Conservation (phyloP, 148 eudicot species). For the Chenopodium suecicum region DNA sequence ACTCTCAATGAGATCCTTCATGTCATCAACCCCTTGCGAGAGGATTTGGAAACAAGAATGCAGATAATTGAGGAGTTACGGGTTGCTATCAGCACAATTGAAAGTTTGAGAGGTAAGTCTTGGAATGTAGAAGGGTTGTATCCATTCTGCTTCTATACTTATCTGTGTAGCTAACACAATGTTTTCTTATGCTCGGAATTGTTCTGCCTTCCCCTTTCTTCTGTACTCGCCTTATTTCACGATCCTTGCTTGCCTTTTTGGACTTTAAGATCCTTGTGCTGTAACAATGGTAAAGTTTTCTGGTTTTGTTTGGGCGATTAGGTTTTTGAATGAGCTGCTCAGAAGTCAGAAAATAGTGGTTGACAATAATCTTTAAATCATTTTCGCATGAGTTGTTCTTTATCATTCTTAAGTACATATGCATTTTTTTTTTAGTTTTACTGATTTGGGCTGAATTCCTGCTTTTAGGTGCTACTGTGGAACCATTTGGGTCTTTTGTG, state of each 20-base stretch:
- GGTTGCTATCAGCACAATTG: slow-evolving; percentile 51
- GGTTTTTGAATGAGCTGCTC: background rate
- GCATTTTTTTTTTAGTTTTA: no score
- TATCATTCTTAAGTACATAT: background rate
- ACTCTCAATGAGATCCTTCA: slow-evolving; percentile 54
- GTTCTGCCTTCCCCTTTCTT: background rate
- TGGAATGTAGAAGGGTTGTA: background rate
- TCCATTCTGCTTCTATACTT: background rate
- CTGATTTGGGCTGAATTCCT: slow-evolving; percentile 12
- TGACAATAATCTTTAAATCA: background rate
- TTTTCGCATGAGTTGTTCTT: slow-evolving; percentile 8
- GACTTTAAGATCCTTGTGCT: background rate
- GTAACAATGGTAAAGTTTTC: background rate
- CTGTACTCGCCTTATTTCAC: background rate
- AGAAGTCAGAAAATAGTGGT: slow-evolving; percentile 2
- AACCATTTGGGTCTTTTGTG: slow-evolving; percentile 94
- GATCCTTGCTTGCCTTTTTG: background rate
- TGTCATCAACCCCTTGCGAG: slow-evolving; percentile 51
- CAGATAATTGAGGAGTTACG: slow-evolving; percentile 55
- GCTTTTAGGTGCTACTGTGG: slow-evolving; percentile 88
- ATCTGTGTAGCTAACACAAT: background rate
- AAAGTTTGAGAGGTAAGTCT: slow-evolving; percentile 76
- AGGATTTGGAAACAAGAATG: slow-evolving; percentile 61
- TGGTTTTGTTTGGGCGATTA: background rate
- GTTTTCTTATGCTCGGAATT: background rate